Evolutionary conservation across 495 filamentous ascomycete genomes (phyloP), one percentile per base, ranked within the genome.

Genomic region (Aspergillus indologenus): DNA sequence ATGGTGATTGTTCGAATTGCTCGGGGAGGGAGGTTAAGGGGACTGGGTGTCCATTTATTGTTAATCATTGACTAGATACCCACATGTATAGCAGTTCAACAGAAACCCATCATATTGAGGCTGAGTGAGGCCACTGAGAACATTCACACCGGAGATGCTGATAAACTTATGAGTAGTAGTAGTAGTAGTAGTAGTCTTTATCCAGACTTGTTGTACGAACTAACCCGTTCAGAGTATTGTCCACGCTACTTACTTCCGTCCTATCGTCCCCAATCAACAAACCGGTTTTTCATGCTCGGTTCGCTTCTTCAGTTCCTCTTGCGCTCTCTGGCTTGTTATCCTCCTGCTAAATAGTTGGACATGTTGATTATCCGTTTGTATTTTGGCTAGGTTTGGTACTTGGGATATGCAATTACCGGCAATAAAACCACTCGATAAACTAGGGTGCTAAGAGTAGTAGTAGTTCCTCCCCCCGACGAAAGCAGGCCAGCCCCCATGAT

Each of bases 161-260:
- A 22, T 26, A 26, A n/a, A n/a, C n/a, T n/a, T n/a, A n/a, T n/a
- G n/a, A n/a, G n/a, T n/a, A n/a, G n/a, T n/a, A n/a, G n/a, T n/a
- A n/a, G n/a, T n/a, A n/a, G n/a, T n/a, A n/a, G n/a, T 50, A 5
- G 21, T 24, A 14, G n/a, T 23, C 12, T 24, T 19, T 18, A 17
- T 22, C 22, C 47, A 50, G 47, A 18, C 47, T 22, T 51, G 48
- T 14, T 11, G 15, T 24, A 5, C 29, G 24, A n/a, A n/a, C 48
- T 51, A 51, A 29, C 22, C 48, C 48, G 24, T 51, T 51, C 21
- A 24, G 24, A 51, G 48, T 51, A 51, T 51, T 23, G 48, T 51
- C 48, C 48, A 51, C 48, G 48, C 48, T 51, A 26, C 45, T 8
- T 14, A 8, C 34, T 48, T 14, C 18, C 48, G 17, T 26, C 47